Evolutionary conservation across 805 yeast genomes (phyloP), one percentile per base, ranked within the genome.

Genomic region (Phaffomyces opuntiae): DNA sequence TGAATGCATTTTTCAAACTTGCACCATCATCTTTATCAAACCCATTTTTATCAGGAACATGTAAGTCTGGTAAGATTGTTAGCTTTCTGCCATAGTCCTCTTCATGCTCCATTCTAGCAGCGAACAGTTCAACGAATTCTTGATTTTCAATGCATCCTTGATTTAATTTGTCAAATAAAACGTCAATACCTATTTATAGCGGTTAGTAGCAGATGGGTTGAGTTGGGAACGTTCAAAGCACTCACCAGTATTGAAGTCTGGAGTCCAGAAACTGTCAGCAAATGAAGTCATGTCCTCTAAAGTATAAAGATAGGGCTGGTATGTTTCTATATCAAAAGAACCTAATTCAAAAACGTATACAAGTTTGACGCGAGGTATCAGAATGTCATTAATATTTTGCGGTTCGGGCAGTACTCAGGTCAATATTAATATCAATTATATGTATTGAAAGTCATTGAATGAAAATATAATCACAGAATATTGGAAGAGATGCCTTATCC

Each of bases 201-300:
- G 26, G 26, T 27, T 36, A 31, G 19, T 34, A 25, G 16, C 19
- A 33, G n/a, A 17, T 7, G 16, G 24, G 24, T 21, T 21, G 24
- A 21, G 24, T 21, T 21, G 24, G 7, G 24, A 21, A 12, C n/a
- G 19, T n/a, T 9, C 1, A 13, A 13, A 29, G 14, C 13, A 57
- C 69, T 36, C 47, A 67, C 73, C 81, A n/a, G 73, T 65, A 13
- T 70, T 65, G 56, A 81, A 79, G 57, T 83, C 90, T 27, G 69
- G 69, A 8, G 88, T 72, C 95, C 95, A 85, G 65, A 85, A 85
- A 54, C 81, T 77, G 53, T 83, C 87, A 5, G 87, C 79, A 65
- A 85, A 83, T 19, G 87, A 77, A 9, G 77, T 64, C 71, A 68
- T 68, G 24, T 27, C 12, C 31, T 29, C 14, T 9, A 29, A 29